Conservation (phyloP, 768 basidiomycete species). For the Lyophyllum atratum region DNA sequence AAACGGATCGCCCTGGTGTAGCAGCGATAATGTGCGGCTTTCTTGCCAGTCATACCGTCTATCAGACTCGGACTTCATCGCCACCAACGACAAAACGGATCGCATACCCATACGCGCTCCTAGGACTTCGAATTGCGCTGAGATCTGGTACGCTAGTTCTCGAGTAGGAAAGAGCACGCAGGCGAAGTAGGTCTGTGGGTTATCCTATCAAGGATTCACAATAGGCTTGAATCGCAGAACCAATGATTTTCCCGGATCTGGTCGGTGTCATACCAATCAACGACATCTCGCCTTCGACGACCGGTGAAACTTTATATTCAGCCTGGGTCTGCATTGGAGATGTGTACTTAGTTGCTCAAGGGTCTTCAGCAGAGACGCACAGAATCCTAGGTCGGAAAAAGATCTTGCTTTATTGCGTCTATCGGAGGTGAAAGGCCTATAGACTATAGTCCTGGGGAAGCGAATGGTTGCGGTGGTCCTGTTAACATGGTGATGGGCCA, state of each 20-base stretch:
- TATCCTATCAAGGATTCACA: slow-evolving; percentile 91
- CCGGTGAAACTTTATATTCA: slow-evolving; percentile 78
- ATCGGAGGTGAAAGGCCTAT: not conserved
- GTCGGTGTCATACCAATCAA: slow-evolving; percentile 96
- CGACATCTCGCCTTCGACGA: slow-evolving; percentile 87
- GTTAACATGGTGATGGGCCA: too few relatives aligned
- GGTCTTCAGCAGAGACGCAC: slow-evolving; percentile 83
- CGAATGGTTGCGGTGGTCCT: too few relatives aligned
- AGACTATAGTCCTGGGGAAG: not conserved
- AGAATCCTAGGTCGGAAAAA: slow-evolving; percentile 60
- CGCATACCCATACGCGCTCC: slow-evolving; percentile 93
- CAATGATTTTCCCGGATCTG: slow-evolving; percentile 95
- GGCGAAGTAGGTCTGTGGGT: slow-evolving; percentile 88
- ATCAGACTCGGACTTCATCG: slow-evolving; percentile 86
- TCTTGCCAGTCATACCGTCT: slow-evolving; percentile 88
- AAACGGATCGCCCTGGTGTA: slow-evolving; percentile 87
- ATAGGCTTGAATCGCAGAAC: slow-evolving; percentile 95
- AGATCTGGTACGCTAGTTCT: slow-evolving; percentile 95
- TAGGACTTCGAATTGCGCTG: slow-evolving; percentile 89
- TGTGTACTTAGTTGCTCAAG: slow-evolving; percentile 79
- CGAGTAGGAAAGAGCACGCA: slow-evolving; percentile 92
- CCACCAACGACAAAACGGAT: slow-evolving; percentile 87
- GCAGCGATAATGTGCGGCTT: slow-evolving; percentile 92
- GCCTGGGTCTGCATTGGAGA: slow-evolving; percentile 87
- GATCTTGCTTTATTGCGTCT: slow-evolving; percentile 2